Base-by-base conservation (phyloP, 192 early-diverging fungal genomes). In the Haplosporangium gracile region DNA sequence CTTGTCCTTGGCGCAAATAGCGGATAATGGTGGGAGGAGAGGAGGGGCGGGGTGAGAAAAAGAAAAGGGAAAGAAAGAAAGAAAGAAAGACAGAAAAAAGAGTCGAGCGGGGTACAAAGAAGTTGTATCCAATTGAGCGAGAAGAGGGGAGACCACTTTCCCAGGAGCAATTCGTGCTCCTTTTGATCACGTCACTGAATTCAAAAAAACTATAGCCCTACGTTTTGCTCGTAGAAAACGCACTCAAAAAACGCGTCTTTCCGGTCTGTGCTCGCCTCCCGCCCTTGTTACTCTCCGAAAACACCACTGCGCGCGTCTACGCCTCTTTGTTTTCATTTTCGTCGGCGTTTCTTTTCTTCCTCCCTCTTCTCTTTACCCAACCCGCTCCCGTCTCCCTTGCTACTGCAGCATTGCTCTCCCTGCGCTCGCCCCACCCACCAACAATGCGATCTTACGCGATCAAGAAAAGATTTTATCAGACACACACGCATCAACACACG, bases 381-480 rank as follows among this genome's bases (percentile, higher is more conserved):
- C n/a, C 2, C 2, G 1, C 9, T 22, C 16, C 24, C 20, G 5
- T 24, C 5, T 4, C 26, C 26, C 60, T 24, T 3, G 29, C 13
- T 13, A 65, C 29, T 26, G 29, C 10, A 15, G 26, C 60, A 65
- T 34, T 65, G 26, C 60, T 63, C 53, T 26, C n/a, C n/a, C 55
- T 55, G 43, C 47, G 47, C 47, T 16, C 47, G 47, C 20, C 55
- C 22, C 55, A 60, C 55, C 22, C 22, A 60, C 55, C 16, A 6
- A 65, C 60, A 65, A 32, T 65, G 60, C 29, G 60, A 65, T 65
- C 60, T 65, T 65, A 34, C 60, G 60, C 60, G 60, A 65, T 65
- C 60, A 65, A 65, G 18, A 57, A 65, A 65, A 26, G 29, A 32
- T 5, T 11, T 32, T 26, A 32, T 29, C 29, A 13, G 26, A 65